Evolutionary conservation across 2,329 filamentous ascomycete species (phyloP).

Genomic region (Hansfordia pulvinata): DNA sequence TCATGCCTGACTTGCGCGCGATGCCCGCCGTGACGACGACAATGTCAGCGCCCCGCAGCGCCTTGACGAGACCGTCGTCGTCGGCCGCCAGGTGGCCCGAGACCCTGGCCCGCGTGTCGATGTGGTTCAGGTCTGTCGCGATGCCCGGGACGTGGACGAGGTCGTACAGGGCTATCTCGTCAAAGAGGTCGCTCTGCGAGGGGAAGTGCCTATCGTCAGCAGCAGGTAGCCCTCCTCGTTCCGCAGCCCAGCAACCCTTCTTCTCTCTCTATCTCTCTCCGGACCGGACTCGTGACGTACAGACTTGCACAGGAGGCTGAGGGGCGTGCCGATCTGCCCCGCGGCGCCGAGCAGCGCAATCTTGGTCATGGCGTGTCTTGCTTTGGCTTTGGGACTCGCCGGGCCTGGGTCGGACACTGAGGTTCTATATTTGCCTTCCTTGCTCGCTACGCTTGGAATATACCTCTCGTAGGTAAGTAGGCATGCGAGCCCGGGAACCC

Average conservation of each 20-base stretch:
- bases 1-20: conserved; percentile 98
- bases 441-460: no score
- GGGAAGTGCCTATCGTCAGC: no score
- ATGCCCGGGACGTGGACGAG: conserved; percentile 92
- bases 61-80: conserved; percentile 59
- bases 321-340: conserved; percentile 95
- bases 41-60: conserved; percentile 79
- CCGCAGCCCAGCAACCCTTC: no score
- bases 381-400: no score
- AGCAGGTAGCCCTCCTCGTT: no score
- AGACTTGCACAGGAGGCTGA: conserved; percentile 97
- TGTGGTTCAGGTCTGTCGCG: conserved; percentile 93
- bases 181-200: conserved; percentile 89
- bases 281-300: no score
- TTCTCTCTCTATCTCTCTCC: no score
- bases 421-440: no score
- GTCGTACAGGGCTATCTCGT: conserved; percentile 92
- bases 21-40: conserved; percentile 97
- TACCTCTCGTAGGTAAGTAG: no score
- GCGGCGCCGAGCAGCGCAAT: conserved; percentile 93
- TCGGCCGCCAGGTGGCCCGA: conserved; percentile 78
- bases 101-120: conserved; percentile 97
- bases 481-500: no score
- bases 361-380: no score
- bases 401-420: no score